Evolutionary conservation across 352 stramenopile genomes (phyloP), one percentile per base, ranked within the genome.

Genomic region (Phytopythium sindhum): DNA sequence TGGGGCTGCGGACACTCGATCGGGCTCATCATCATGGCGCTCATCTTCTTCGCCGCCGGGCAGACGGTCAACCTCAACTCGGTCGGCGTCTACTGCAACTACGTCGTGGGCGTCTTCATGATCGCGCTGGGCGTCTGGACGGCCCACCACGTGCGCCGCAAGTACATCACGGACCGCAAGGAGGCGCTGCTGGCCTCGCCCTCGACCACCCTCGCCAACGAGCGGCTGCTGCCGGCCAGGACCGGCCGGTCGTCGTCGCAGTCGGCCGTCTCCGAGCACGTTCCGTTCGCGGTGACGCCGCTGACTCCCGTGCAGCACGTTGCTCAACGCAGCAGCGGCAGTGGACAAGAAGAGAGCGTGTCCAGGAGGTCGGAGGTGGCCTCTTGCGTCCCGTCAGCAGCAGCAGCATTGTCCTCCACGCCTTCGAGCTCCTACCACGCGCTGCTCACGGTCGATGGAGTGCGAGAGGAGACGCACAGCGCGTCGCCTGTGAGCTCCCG

Each of bases 1-100:
- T 98, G 91, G 91, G 93, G 93, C 21, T 81, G 91, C 35, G 91
- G 93, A 33, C 92, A 98, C 72, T 93, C 78, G 19, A 86, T 93
- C 26, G 93, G 93, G 2, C 75, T 98, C 28, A 59, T 98, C 55
- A 60, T 92, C 66, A 92, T 94, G 86, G 93, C 73, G 61, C 70
- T 82, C 54, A 85, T 84, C 66, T 96, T 85, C 77, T 96, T 84
- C 77, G 91, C 75, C 12, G 72, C 64, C 29, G 81, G 72, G 57
- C 73, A 71, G 62, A 84, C 67, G 14, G 64, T 80, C 61, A 67
- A 82, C 45, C 69, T 93, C 17, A 59, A 90, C 19, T 61, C 77
- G 2, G 70, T 90, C 29, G 80, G 81, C 31, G 75, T 70, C 2
- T 88, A 90, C 41, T 78, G 76, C 44, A 88, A 94, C 67, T 81